Base-by-base conservation (phyloP, 208 protist species). In the Crithidia thermophila region DNA sequence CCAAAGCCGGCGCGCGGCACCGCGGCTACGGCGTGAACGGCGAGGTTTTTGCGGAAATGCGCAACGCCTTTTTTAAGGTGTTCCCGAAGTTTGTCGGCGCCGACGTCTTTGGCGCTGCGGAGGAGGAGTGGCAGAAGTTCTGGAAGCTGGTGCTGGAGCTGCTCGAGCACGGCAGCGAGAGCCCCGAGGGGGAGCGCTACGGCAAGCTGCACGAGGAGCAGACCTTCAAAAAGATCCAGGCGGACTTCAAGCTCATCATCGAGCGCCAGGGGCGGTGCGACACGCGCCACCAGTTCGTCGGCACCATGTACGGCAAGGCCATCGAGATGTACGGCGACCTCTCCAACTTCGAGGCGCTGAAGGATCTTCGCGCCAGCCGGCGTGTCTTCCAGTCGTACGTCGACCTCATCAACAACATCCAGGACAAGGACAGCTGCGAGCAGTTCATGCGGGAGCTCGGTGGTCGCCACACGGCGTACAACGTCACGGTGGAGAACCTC, bases 21-120 rank as follows among this genome's bases (percentile, higher is more conserved):
- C 79, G 88, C 21, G 77, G 78, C 30, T 88, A 91, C 69, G 88
- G 83, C 46, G 82, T 89, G 20, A 85, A 69, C 14, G 65, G 25
- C 16, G 67, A 81, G 16, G 66, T 82, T 13, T 85, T 91, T 52
- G 53, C 62, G n/a, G 64, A 77, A 25, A 87, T 90, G 80, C 57
- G 74, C 42, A 75, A 79, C 27, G 67, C 83, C 10, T 91, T 94
- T 52, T 88, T 94, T 53, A 82, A 75, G 55, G 80, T 87, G 4
- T 91, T 94, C 33, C 85, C 88, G 6, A 81, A 81, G 40, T 91
- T 88, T 56, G 79, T 94, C 40, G 85, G 85, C 13, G 37, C 74
- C 4, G 72, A 79, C 40, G 81, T 90, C 7, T 94, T 87, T 46
- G 67, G 69, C 9, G 66, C 72, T 0, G 72, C 74, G 6, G 63